Evolutionary conservation across 257 asterid genomes (phyloP), one percentile per base, ranked within the genome.

Genomic region (Solanum paucissectum): DNA sequence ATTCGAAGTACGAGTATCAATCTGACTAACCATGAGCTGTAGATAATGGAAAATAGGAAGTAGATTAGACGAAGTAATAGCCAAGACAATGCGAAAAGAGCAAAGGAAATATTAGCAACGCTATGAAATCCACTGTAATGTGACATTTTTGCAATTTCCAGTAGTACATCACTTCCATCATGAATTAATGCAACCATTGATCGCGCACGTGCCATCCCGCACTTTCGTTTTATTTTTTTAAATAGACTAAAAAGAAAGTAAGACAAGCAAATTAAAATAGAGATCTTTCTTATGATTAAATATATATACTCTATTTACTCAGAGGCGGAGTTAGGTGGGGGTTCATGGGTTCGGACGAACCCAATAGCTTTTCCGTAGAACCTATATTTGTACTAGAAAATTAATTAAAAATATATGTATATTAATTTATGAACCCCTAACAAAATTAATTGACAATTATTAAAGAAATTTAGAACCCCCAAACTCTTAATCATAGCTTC

Each of bases 81-180:
- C 90, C 88, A 90, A 71, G 89, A 86, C 20, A 90, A 68, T 29
- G 88, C 90, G 14, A 91, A 91, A 77, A 86, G 16, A 13, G 38
- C 4, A 85, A 91, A 91, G 74, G 84, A 91, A 86, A 87, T 11
- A 83, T 84, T 81, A 36, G 92, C 87, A 49, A 89, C 83, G 3
- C 33, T 36, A 25, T 83, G 52, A 49, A 75, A 72, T 62, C 90
- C 90, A 55, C 89, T 86, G 88, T 90, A 90, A 77, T 34, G 88
- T 0, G 83, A 89, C 66, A 89, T 83, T 86, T 90, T 90, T 12
- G 90, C 90, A n/a, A 75, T 13, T 86, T 90, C 92, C 76, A 87
- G 21, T 27, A 90, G 88, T 76, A 90, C 90, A 52, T 90, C 92
- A 40, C 87, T 89, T 62, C 87, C 91, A 52, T 90, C 91, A 42